These are phyloP conservation scores for Zygoascus hellenicus DNA, from an alignment of 1,139 yeast species.

Conservation along the genomic window DNA sequence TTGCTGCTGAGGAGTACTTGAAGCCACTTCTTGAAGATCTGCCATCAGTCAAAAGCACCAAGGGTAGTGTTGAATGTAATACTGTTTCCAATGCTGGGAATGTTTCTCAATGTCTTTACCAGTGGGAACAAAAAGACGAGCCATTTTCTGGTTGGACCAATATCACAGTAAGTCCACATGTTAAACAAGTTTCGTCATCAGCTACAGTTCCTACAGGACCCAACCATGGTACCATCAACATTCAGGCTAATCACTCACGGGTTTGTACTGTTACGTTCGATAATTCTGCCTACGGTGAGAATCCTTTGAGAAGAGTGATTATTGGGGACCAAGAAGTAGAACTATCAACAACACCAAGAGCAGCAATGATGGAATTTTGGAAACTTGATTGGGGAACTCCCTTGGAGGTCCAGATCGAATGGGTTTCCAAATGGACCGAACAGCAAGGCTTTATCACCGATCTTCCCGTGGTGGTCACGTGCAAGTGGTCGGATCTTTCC, in stretches of 20 bases:
- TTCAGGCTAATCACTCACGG: conserved; percentile 4
- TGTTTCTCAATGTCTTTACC: conserved; percentile 2
- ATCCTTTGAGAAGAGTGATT: conserved; percentile 13
- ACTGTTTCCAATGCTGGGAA: background rate
- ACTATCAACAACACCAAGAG: conserved; percentile 21
- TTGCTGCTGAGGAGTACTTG: conserved; percentile 46
- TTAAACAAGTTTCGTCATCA: background rate
- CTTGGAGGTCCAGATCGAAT: conserved; percentile 62
- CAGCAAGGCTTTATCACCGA: conserved; percentile 33
- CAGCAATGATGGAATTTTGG: conserved; percentile 48
- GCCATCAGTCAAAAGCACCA: conserved; percentile 45
- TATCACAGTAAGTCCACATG: background rate
- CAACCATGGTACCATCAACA: conserved; percentile 7
- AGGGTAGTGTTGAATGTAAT: background rate
- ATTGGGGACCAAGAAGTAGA: conserved; percentile 15
- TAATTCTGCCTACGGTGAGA: background rate
- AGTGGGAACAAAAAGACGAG: background rate
- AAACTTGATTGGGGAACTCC: conserved; percentile 54
- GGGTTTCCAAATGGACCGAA: conserved; percentile 66
- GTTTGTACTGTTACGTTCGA: conserved; percentile 4
- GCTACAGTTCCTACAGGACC: background rate
- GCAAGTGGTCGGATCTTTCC: conserved; percentile 73
- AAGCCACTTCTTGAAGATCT: conserved; percentile 46
- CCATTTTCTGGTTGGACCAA: conserved; percentile 6
- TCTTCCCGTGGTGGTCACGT: conserved; percentile 53